These are phyloP conservation scores for Cucurbita ficifolia DNA, from an alignment of 306 rosid genomes.

Conservation along the genomic window DNA sequence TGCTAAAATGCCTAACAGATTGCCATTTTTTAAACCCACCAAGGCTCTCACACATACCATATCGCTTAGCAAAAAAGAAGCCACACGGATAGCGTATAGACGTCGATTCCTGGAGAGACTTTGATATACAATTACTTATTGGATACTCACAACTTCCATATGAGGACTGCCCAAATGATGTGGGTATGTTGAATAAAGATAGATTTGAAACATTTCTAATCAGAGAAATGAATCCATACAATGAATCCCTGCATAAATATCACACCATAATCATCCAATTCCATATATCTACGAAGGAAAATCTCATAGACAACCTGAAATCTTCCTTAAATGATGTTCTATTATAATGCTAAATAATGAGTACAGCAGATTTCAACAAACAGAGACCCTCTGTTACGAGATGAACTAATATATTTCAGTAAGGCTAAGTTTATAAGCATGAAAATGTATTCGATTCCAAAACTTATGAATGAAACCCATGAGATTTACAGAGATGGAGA, in stretches of 20 bases:
- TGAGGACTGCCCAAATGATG: constrained; percentile 12
- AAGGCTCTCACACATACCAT: constrained; percentile 4
- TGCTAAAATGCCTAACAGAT: constrained; percentile 33
- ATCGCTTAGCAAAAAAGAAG: constrained; percentile 11
- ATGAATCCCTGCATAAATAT: constrained; percentile 33
- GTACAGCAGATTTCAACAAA: not conserved
- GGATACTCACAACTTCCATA: constrained; percentile 10
- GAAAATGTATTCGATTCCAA: not conserved
- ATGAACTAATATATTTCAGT: not conserved
- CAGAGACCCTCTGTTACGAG: not conserved
- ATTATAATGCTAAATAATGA: not conserved
- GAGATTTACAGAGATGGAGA: not conserved
- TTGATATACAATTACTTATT: constrained; percentile 12
- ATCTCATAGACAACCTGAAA: not conserved
- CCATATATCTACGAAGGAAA: not conserved
- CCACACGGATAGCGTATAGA: constrained; percentile 2
- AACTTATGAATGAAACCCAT: not conserved
- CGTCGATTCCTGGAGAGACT: constrained; percentile 11
- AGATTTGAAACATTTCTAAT: constrained; percentile 18
- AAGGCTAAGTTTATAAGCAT: not conserved
- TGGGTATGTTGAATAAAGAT: constrained; percentile 13
- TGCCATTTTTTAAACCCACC: constrained; percentile 19
- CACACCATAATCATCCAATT: not conserved
- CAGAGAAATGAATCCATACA: constrained; percentile 14
- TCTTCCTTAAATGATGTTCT: not conserved